Conservation (phyloP, 2,329 filamentous ascomycete species). For the Didymella keratinophila region DNA sequence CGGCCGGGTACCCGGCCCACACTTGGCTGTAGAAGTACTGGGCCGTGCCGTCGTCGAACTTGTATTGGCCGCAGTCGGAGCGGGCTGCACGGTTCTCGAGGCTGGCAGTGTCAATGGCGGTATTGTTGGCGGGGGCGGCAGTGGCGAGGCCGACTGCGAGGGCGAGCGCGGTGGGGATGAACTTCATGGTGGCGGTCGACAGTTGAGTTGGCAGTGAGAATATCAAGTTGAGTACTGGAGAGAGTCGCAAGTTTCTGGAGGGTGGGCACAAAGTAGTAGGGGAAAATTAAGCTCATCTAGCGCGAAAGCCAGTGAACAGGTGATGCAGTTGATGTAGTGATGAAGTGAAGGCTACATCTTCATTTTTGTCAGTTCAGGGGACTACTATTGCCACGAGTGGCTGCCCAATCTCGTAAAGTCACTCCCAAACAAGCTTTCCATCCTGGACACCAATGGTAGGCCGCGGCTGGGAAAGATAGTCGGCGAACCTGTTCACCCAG, state of each 20-base stretch:
- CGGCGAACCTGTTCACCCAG: not conserved
- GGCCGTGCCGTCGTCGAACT: constrained; percentile 14
- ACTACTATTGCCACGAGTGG: no score
- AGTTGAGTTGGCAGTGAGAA: not conserved
- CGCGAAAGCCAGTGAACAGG: not conserved
- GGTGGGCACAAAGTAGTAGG: not conserved
- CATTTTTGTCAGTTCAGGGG: no score
- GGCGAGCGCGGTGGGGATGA: not conserved
- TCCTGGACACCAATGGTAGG: not conserved
- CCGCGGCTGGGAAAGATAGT: not conserved
- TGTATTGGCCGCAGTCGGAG: constrained; percentile 19
- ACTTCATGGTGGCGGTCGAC: not conserved
- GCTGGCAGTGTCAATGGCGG: not conserved
- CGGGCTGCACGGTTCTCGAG: not conserved
- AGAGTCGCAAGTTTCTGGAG: not conserved
- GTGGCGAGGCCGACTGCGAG: not conserved
- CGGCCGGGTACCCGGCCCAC: constrained; percentile 10
- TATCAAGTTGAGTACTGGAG: not conserved
- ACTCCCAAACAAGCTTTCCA: not conserved
- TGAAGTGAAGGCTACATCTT: not conserved
- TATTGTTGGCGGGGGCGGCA: not conserved
- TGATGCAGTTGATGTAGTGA: not conserved
- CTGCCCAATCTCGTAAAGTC: not conserved
- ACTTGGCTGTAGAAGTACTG: constrained; percentile 21
- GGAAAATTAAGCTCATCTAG: not conserved